These are phyloP conservation scores for Jackrogersella minutella DNA, from an alignment of 495 filamentous ascomycete species.

Conservation along the genomic window DNA sequence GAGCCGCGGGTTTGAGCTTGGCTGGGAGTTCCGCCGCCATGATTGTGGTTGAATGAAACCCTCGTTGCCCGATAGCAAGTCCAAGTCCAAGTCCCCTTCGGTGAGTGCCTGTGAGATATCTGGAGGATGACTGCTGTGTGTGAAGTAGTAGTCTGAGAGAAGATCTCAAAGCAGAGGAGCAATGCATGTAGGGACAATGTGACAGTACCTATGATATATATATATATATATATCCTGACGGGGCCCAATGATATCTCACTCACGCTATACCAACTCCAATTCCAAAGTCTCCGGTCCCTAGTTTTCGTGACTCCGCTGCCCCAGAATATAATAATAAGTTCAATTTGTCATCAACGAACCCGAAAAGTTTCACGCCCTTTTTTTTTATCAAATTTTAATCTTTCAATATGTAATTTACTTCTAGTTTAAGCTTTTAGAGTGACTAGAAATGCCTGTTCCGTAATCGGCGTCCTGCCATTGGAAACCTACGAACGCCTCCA, in stretches of 20 bases:
- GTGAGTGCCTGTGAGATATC: slow-evolving; percentile 6
- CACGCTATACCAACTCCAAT: too few relatives aligned
- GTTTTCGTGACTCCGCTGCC: not conserved
- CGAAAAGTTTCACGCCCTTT: not conserved
- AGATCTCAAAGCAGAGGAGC: slow-evolving; percentile 19
- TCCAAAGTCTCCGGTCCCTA: not conserved
- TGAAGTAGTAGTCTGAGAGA: slow-evolving; percentile 9
- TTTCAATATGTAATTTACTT: too few relatives aligned
- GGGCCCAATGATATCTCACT: slow-evolving; percentile 21
- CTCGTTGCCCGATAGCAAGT: slow-evolving; percentile 8
- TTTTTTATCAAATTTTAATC: not conserved
- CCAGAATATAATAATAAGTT: not conserved
- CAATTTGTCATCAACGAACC: slow-evolving; percentile 19
- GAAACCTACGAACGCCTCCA: not conserved
- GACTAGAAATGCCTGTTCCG: slow-evolving; percentile 25
- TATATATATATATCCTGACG: not conserved
- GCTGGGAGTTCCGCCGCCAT: slow-evolving; percentile 40
- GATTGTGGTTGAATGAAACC: slow-evolving; percentile 38
- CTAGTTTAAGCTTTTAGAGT: not conserved
- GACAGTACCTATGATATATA: not conserved
- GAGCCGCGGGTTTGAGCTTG: slow-evolving; percentile 70
- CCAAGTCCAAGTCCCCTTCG: not conserved
- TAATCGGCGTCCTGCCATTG: slow-evolving; percentile 36
- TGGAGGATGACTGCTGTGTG: not conserved
- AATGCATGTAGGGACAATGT: slow-evolving; percentile 19